Evolutionary conservation across 2,329 filamentous ascomycete species (phyloP).

Genomic region (Boeremia exigua): DNA sequence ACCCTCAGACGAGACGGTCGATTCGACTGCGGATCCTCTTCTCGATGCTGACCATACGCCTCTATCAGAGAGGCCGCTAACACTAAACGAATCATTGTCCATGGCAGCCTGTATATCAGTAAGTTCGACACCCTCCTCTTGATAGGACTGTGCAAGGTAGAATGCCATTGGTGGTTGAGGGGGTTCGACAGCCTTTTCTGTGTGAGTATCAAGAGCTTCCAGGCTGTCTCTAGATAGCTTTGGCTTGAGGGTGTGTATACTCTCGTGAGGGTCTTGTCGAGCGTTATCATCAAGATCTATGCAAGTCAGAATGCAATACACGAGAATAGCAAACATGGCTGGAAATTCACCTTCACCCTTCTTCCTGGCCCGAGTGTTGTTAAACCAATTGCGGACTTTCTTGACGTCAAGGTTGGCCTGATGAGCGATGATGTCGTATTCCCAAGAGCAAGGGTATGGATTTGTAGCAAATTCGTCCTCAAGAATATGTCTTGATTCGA

Average conservation of each 20-base stretch:
- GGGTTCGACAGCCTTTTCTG: slow-evolving; percentile 22
- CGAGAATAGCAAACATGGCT: too few species aligned
- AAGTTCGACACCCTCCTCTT: slow-evolving; percentile 39
- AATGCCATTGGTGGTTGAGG: slow-evolving; percentile 42
- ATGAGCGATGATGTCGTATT: slow-evolving; percentile 46
- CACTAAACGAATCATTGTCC: slow-evolving; percentile 29
- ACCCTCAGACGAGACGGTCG: slow-evolving; percentile 40
- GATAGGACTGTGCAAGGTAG: slow-evolving; percentile 45
- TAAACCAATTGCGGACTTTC: slow-evolving; percentile 46
- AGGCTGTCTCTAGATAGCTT: slow-evolving; percentile 42
- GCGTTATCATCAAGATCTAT: slow-evolving; percentile 14
- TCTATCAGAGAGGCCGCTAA: slow-evolving; percentile 26
- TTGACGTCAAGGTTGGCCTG: slow-evolving; percentile 46
- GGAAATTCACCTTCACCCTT: slow-evolving; percentile 33
- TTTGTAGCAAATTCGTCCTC: slow-evolving; percentile 45
- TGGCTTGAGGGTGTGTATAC: slow-evolving; percentile 20
- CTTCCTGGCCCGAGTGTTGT: slow-evolving; percentile 44
- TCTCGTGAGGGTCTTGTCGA: slow-evolving; percentile 10
- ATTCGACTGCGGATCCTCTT: slow-evolving; percentile 39
- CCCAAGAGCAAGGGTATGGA: slow-evolving; percentile 45
- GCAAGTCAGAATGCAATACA: slow-evolving; percentile 7
- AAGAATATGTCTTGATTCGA: slow-evolving; percentile 42
- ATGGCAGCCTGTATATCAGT: slow-evolving; percentile 42
- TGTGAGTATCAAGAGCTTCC: slow-evolving; percentile 35
- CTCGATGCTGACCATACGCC: slow-evolving; percentile 35